These are phyloP conservation scores for Dictyostelium intermedium DNA, from an alignment of 78 protist genomes.

Conservation along the genomic window DNA sequence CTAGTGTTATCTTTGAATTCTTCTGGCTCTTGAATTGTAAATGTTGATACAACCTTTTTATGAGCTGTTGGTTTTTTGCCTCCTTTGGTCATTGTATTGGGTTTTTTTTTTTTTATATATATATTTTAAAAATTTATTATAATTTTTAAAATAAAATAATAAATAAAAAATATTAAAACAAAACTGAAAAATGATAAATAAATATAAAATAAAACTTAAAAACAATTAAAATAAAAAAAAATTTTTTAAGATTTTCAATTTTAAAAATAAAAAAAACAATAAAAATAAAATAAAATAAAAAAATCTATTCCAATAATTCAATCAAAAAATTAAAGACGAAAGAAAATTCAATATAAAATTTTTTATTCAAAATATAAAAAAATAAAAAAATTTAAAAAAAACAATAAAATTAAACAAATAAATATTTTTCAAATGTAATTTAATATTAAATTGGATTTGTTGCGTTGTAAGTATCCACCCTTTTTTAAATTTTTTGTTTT, in stretches of 20 bases:
- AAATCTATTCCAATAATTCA: background rate
- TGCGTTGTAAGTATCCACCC: no score
- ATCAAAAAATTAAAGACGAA: background rate
- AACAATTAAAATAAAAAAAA: background rate
- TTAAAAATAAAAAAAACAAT: background rate
- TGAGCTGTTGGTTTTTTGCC: background rate
- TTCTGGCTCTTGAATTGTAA: conserved; percentile 36
- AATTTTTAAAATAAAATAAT: background rate
- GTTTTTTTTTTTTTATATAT: background rate
- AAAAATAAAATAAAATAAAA: background rate
- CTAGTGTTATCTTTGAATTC: conserved; percentile 7
- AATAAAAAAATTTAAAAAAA: no score
- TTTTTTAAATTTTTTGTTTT: background rate
- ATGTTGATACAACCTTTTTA: background rate
- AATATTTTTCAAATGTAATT: no score
- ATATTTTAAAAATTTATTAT: background rate
- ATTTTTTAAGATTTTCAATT: background rate
- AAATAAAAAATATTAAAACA: background rate
- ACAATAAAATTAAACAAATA: no score
- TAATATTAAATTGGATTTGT: no score
- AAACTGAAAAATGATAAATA: background rate
- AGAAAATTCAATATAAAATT: background rate
- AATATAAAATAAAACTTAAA: background rate
- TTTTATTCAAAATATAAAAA: no score
- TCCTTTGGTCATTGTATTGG: background rate